A percentile compares a stretch with the other conserved stretches of the same genome.
Evolutionary conservation across 192 early-diverging fungal genomes (phyloP).

Genomic region (Chytriomyces sp.): DNA sequence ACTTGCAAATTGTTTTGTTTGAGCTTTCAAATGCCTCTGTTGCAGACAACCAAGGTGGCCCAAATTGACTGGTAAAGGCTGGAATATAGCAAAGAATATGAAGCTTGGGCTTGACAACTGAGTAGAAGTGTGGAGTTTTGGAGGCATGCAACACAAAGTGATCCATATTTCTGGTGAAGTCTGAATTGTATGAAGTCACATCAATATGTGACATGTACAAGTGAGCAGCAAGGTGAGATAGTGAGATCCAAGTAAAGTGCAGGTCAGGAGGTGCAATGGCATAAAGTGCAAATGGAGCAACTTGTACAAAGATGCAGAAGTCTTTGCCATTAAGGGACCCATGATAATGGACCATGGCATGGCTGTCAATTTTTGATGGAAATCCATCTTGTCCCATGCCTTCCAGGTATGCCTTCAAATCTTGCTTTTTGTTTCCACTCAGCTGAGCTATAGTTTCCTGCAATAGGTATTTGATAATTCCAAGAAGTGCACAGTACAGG

Average conservation of each 20-base stretch:
- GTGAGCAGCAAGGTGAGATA: neutral
- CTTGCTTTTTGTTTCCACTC: neutral
- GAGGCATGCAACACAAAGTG: neutral
- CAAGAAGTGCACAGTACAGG: neutral
- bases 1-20: neutral
- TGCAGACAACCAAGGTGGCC: neutral
- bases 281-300: constrained; percentile 20
- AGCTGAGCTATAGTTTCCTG: neutral
- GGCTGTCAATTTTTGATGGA: neutral
- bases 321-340: constrained; percentile 21
- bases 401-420: neutral
- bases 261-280: too few relatives aligned
- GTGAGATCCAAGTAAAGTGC: neutral
- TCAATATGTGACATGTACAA: neutral
- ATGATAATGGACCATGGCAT: neutral
- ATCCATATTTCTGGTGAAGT: neutral
- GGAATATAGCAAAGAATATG: constrained; percentile 1
- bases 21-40: constrained; percentile 9
- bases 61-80: neutral
- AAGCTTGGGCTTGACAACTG: constrained; percentile 10
- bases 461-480: neutral
- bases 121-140: neutral
- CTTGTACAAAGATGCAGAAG: neutral
- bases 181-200: neutral
- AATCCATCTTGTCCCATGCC: neutral